Conservation (phyloP, 352 stramenopile genomes). For the Globisporangium perplexum region DNA sequence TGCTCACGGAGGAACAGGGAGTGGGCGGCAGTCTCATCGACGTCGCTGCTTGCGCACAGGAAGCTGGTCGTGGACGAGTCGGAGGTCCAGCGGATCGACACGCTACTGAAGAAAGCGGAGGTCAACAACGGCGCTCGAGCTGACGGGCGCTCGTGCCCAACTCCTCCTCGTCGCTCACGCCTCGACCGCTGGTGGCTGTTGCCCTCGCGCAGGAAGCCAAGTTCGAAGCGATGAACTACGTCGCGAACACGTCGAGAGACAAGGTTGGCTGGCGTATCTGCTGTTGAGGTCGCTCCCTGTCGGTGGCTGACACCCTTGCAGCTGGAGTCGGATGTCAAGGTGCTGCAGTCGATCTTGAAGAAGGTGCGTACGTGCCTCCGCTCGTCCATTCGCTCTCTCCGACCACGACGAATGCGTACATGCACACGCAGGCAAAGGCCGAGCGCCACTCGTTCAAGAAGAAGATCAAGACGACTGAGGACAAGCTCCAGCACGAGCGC, state of each 20-base stretch:
- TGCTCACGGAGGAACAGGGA: not conserved
- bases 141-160: not conserved
- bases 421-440: conserved; percentile 45
- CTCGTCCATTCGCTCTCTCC: not conserved
- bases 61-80: conserved; percentile 45
- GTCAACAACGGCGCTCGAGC: conserved; percentile 3
- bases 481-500: conserved; percentile 43
- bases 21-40: not conserved
- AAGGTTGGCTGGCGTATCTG: conserved; percentile 27
- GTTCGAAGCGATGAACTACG: conserved; percentile 63
- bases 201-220: conserved; percentile 45
- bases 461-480: conserved; percentile 64
- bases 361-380: conserved; percentile 25
- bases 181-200: not conserved
- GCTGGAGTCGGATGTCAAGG: conserved; percentile 67
- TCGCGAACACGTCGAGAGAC: conserved; percentile 63
- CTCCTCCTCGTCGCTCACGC: not conserved
- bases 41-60: conserved; percentile 11
- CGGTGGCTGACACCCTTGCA: conserved; percentile 10
- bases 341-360: conserved; percentile 69
- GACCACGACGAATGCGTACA: not conserved
- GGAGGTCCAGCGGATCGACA: conserved; percentile 66
- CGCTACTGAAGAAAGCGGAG: conserved; percentile 72
- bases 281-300: not conserved
- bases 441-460: conserved; percentile 80